Base-by-base conservation (phyloP, 495 filamentous ascomycete genomes). In the Niebla homalea region DNA sequence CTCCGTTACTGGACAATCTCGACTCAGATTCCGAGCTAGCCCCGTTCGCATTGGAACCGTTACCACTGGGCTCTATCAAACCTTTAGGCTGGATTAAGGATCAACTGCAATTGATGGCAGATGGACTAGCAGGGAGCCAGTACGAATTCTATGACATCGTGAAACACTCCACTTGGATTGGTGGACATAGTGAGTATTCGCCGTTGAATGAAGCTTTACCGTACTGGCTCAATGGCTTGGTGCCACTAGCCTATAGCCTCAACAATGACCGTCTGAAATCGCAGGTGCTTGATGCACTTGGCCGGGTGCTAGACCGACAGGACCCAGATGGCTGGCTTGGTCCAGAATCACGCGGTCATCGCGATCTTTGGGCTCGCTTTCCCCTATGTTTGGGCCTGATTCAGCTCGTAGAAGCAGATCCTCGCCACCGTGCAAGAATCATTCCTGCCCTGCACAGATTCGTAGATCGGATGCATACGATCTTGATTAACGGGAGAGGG, bases 161-260 rank as follows among this genome's bases (percentile, higher is more conserved):
- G 4, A 62, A 60, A 2, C 54, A 83, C 50, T 73, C 69, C 4
- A 58, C 62, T 15, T 84, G 77, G 78, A 53, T 77, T 10, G 78
- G 79, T 3, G 74, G 75, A 2, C 60, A 62, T 19, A 57, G 64
- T 5, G 77, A 83, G 57, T 84, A 84, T 49, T 78, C 73, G 39
- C 59, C 59, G 6, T 64, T 83, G 3, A 69, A 80, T 49, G 79
- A 84, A 62, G 72, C 70, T 0, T 67, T 74, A 3, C 78, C 79
- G 1, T 83, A 84, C 57, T 84, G 79, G 80, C 73, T 80, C 50
- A 83, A 83, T 54, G 74, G 74, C 20, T 62, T 83, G 4, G 80
- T 84, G 3, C 77, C 80, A 12, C 67, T 83, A n/a, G 77, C 80
- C 14, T 83, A 75, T 56, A 62, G 64, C 0, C 59, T 79, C 12